phyloP scores from a whole-genome alignment of 371 early-diverging fungal genomes.

The Fennellomyces sp. region DNA sequence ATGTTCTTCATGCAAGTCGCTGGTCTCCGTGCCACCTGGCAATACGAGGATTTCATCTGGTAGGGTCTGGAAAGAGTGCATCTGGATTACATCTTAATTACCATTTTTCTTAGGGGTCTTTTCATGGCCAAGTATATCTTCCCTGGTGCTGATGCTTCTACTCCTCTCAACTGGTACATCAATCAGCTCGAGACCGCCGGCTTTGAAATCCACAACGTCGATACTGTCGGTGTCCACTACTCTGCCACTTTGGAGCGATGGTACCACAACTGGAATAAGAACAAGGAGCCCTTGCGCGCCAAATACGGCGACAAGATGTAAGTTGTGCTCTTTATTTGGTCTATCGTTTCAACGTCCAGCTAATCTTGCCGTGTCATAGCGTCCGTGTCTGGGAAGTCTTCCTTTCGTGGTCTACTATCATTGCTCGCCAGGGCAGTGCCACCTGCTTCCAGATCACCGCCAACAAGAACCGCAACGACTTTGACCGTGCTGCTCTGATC shows the following conservation, averaged over 20 bases:
- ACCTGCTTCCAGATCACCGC: constrained; percentile 95
- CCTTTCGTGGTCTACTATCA: constrained; percentile 95
- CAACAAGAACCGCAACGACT: constrained; percentile 95
- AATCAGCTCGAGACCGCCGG: constrained; percentile 92
- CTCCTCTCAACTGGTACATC: constrained; percentile 93
- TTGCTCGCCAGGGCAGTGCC: constrained; percentile 93
- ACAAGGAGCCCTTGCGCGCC: constrained; percentile 80
- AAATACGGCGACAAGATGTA: constrained; percentile 89
- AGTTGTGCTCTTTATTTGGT: constrained; percentile 11
- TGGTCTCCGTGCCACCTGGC: constrained; percentile 90
- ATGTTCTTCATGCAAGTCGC: constrained; percentile 97
- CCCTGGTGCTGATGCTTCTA: constrained; percentile 98
- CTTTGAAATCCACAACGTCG: constrained; percentile 86
- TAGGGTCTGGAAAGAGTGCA: constrained; percentile 17
- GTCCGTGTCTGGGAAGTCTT: constrained; percentile 92
- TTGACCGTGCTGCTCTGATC: constrained; percentile 78
- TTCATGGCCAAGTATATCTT: constrained; percentile 98
- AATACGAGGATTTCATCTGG: constrained; percentile 89
- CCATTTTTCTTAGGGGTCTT: constrained; percentile 65
- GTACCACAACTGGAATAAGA: constrained; percentile 97
- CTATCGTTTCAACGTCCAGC: not conserved
- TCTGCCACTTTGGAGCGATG: constrained; percentile 93
- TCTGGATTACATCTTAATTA: not conserved
- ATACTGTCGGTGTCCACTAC: constrained; percentile 97
- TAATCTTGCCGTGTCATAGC: constrained; percentile 5